Evolutionary conservation across 169 alveolate genomes (phyloP).

Genomic region (Babesia sp.): DNA sequence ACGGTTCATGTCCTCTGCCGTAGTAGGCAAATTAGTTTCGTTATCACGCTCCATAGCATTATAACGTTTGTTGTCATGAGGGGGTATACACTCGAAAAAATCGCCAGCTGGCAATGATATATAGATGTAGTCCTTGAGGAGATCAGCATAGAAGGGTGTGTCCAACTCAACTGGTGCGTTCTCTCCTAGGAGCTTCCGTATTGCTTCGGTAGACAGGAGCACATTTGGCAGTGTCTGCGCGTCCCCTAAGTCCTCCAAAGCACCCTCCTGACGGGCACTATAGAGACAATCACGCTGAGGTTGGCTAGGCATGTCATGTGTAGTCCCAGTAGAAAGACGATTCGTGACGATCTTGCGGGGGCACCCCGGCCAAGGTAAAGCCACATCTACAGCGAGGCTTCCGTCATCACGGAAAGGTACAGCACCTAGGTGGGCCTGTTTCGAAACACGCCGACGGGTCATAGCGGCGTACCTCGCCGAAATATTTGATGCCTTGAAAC

Average conservation of each 20-base stretch:
- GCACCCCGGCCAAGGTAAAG: background rate
- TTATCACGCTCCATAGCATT: constrained; percentile 15
- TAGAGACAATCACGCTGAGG: background rate
- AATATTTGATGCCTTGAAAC: constrained; percentile 25
- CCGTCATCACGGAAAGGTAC: constrained; percentile 25
- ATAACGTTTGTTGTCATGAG: constrained; percentile 13
- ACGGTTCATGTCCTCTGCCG: constrained; percentile 47
- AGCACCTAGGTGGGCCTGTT: constrained; percentile 7
- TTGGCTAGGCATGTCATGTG: background rate
- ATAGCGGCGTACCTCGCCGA: constrained; percentile 7
- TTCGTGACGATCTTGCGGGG: background rate
- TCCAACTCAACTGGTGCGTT: constrained; percentile 64
- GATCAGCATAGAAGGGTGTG: constrained; percentile 60
- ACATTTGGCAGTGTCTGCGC: constrained; percentile 44
- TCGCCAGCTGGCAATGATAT: constrained; percentile 63
- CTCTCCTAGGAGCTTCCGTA: constrained; percentile 17
- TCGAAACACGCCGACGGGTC: background rate
- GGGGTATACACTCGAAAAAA: constrained; percentile 51
- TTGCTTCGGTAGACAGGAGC: constrained; percentile 5
- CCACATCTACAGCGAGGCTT: constrained; percentile 1
- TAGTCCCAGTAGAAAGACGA: background rate
- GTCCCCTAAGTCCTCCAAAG: background rate
- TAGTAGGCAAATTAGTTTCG: constrained; percentile 6
- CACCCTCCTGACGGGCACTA: background rate
- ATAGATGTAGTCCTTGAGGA: constrained; percentile 54